Evolutionary conservation across 1,284 basidiomycete genomes (phyloP).

Genomic region (Rhodotorula sp.): DNA sequence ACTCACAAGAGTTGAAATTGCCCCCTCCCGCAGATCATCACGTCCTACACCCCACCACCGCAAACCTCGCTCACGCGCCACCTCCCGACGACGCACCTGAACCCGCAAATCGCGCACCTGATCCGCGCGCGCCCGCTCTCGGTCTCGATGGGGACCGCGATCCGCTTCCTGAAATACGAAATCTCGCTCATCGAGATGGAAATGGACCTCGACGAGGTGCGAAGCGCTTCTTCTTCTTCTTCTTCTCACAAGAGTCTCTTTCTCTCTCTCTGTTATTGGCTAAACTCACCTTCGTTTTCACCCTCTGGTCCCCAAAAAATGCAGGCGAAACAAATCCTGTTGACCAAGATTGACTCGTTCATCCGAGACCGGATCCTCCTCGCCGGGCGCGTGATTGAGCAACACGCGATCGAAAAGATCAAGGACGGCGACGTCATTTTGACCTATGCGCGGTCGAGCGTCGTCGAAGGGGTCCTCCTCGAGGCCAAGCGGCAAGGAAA

Average conservation of each 20-base stretch:
- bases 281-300: not conserved
- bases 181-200: slow-evolving; percentile 90
- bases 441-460: slow-evolving; percentile 89
- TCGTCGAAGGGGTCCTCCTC: slow-evolving; percentile 86
- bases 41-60: slow-evolving; percentile 77
- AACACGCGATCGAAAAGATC: slow-evolving; percentile 86
- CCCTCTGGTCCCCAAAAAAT: slow-evolving; percentile 1
- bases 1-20: not conserved
- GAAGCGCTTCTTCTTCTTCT: slow-evolving; percentile 43
- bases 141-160: slow-evolving; percentile 93
- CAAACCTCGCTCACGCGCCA: slow-evolving; percentile 80
- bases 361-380: slow-evolving; percentile 89
- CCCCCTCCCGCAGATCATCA: slow-evolving; percentile 64
- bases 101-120: slow-evolving; percentile 85
- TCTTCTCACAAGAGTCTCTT: not conserved
- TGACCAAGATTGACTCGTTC: slow-evolving; percentile 86
- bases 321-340: slow-evolving; percentile 82
- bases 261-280: not conserved
- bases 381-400: slow-evolving; percentile 89
- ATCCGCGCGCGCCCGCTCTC: slow-evolving; percentile 84
- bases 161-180: slow-evolving; percentile 91
- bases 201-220: slow-evolving; percentile 85
- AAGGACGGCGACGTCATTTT: slow-evolving; percentile 88
- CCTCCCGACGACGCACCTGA: slow-evolving; percentile 74
- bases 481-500: slow-evolving; percentile 62